Conservation (phyloP, 1,139 yeast species). For the Kodamaea plutei region DNA sequence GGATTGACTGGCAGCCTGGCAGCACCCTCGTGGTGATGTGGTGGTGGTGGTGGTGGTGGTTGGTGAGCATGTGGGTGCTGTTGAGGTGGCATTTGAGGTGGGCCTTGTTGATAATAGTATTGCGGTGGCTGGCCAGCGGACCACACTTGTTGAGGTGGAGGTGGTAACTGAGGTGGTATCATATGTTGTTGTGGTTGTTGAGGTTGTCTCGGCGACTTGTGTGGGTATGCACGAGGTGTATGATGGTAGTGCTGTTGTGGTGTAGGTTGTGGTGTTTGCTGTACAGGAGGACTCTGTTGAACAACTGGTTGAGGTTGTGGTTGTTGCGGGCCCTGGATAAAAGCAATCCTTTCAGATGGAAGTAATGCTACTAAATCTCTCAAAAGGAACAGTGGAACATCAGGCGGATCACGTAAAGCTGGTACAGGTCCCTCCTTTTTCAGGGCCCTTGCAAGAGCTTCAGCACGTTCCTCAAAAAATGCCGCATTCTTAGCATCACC, state of each 20-base stretch:
- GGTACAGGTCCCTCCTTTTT: conserved; percentile 44
- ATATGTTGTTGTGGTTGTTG: conserved; percentile 15
- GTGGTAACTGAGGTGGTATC: conserved; percentile 22
- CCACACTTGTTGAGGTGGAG: conserved; percentile 24
- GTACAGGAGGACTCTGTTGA: conserved; percentile 7
- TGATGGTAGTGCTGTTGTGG: conserved; percentile 13
- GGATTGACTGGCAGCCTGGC: conserved; percentile 23
- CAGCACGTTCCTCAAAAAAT: conserved; percentile 42
- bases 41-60: conserved; percentile 14
- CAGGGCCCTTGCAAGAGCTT: conserved; percentile 36
- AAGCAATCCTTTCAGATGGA: conserved; percentile 39
- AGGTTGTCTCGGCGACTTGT: conserved; percentile 16
- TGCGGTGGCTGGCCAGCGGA: conserved; percentile 24
- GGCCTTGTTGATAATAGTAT: conserved; percentile 20
- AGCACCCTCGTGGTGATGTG: conserved; percentile 9
- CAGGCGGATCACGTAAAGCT: conserved; percentile 45
- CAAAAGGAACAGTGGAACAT: conserved; percentile 43
- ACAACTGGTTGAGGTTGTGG: conserved; percentile 12
- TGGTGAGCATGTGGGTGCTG: conserved; percentile 13
- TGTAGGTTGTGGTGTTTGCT: conserved; percentile 12
- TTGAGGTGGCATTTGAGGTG: conserved; percentile 10
- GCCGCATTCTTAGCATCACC: conserved; percentile 42
- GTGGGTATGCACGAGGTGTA: conserved; percentile 12
- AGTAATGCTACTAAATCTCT: conserved; percentile 46
- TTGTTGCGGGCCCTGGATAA: conserved; percentile 24